phyloP scores from a whole-genome alignment of 371 early-diverging fungal genomes.

The Dinochytrium kinnereticum region DNA sequence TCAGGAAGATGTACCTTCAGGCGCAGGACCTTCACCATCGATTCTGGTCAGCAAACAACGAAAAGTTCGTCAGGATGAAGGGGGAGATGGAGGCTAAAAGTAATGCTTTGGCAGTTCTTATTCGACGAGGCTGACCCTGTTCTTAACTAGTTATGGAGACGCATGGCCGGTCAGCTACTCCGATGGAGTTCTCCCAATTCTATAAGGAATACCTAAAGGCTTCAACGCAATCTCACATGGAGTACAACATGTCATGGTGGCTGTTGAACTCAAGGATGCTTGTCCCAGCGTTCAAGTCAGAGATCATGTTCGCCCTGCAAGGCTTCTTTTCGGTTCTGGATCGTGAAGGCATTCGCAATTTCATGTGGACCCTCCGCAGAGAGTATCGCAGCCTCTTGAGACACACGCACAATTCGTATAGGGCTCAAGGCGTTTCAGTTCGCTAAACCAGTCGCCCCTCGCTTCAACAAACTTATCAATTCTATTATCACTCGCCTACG shows the following conservation, averaged over 20 bases:
- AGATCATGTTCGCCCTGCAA: not conserved
- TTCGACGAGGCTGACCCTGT: not conserved
- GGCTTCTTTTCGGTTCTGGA: not conserved
- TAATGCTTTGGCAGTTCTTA: not conserved
- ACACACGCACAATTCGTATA: not conserved
- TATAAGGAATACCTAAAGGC: not conserved
- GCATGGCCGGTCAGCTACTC: not conserved
- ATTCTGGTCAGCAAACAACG: constrained; percentile 15
- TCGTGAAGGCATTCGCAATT: not conserved
- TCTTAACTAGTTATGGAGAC: not conserved
- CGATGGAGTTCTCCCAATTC: constrained; percentile 8
- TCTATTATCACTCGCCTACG: not conserved
- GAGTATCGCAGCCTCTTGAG: not conserved
- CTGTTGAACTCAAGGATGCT: not conserved
- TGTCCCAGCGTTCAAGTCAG: not conserved
- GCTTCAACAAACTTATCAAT: not conserved
- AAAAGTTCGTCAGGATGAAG: not conserved
- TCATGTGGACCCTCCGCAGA: not conserved
- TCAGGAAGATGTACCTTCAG: not conserved
- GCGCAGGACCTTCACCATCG: constrained; percentile 9
- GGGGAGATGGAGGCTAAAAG: constrained; percentile 8
- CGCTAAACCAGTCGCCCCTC: not conserved
- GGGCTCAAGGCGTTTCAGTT: constrained; percentile 18
- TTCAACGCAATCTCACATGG: not conserved
- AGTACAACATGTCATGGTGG: constrained; percentile 16